Evolutionary conservation across 2,329 filamentous ascomycete genomes (phyloP), one percentile per base, ranked within the genome.

Genomic region (Arthrinium phaeospermum): DNA sequence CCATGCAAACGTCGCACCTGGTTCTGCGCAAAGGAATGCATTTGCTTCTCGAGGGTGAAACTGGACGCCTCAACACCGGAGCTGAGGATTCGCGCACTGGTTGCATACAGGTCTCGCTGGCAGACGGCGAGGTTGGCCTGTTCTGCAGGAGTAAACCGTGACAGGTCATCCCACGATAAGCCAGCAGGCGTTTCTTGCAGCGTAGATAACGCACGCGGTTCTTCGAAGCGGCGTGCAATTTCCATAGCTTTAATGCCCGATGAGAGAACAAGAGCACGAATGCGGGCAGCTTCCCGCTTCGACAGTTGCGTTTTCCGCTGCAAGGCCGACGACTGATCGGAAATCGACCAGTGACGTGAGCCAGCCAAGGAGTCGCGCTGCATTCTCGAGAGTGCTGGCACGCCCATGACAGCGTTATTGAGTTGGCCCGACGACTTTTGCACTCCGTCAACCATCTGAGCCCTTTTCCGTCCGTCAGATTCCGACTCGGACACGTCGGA

Each of bases 241-340:
- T 96, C 94, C 78, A 91, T 91, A 0, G 96, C 95, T 83, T 97
- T 97, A 78, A 98, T 91, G n/a, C 95, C 95, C 0, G 94, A 94
- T 74, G 92, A 93, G 30, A 97, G 86, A 53, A 98, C 89, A 12
- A 97, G 86, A 0, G 94, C 90, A 72, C 91, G 89, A 2, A 95
- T 87, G n/a, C 94, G 91, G 22, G 93, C 93, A 70, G 97, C 88
- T 76, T 98, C 96, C n/a, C 90, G 89, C 76, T 88, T 90, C 13
- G 87, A 91, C 44, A 93, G 81, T 14, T 80, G 81, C n/a, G 79
- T 78, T 19, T 71, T 46, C 64, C 80, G 83, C 24, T 83, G 81
- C 7, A 80, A 79, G 4, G 82, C 79, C 4, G 79, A 76, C 44
- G 77, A 80, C 70, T 83, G 83, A 70, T 87, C 84, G 1, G 85